Base-by-base conservation (phyloP, 1,139 yeast species). In the Chernovozyma sophiae-reginae region DNA sequence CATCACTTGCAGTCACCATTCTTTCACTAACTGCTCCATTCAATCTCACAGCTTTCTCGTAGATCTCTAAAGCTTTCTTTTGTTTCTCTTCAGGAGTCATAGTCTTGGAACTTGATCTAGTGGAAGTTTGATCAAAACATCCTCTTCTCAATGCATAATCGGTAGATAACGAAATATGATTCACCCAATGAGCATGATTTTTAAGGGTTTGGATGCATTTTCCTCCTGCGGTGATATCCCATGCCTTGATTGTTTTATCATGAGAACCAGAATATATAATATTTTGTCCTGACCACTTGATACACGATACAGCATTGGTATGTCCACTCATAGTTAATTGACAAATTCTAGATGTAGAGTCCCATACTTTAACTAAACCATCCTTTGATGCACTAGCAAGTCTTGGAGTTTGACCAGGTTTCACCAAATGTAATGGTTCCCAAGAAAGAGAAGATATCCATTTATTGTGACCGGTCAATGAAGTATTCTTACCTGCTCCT, bases 181-280 rank as follows among this genome's bases (percentile, higher is more conserved):
- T 92, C 35, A 92, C 95, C 97, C 99, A 92, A 61, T 94, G 98
- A 2, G 95, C 97, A 58, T 92, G 99, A 33, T 94, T 77, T 56
- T 81, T 81, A 45, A 92, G 66, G 1, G 86, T 81, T 53, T 85
- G 89, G 31, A 86, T 72, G 49, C 95, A 78, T 49, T 78, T 79
- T 17, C 97, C 97, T 31, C 74, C 74, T 16, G 83, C 82, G 37
- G 81, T 70, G 31, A 70, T 64, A 53, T 86, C 94, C 99, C 99
- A 92, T 1, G 86, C 86, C 58, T 83, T 83, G 47, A 92, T 84
- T 3, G 97, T 86, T 57, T 89, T 92, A 60, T 92, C 99, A 55
- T 92, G 98, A 6, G 97, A 89, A 3, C 89, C 94, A 34, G 95
- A 80, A 58, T 90, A 94, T 32, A 92, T 72, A 25, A 84, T 71